phyloP scores from a whole-genome alignment of 1,139 yeast genomes.

The Wickerhamiella pararugosa region DNA sequence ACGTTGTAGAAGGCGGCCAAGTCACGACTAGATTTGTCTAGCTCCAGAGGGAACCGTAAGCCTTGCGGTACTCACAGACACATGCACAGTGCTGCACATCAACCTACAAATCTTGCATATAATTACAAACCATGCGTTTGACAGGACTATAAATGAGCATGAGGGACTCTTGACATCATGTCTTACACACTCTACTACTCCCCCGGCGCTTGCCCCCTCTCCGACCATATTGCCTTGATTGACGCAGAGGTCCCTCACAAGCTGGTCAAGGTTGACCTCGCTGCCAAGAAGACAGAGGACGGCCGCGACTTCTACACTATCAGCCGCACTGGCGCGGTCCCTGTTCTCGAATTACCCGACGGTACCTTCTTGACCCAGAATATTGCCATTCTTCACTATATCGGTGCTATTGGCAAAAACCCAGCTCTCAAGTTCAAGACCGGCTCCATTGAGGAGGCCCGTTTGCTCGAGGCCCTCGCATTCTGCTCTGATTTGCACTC shows the following conservation, averaged over 20 bases:
- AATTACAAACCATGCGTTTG: too few relatives aligned
- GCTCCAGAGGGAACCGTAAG: too few relatives aligned
- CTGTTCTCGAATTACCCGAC: slow-evolving; percentile 8
- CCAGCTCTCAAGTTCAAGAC: slow-evolving; percentile 4
- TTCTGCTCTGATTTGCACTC: slow-evolving; percentile 2
- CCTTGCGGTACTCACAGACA: too few relatives aligned
- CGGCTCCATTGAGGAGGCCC: background rate
- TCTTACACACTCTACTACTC: slow-evolving; percentile 6
- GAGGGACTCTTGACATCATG: background rate
- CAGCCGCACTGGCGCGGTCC: slow-evolving; percentile 10
- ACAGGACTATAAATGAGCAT: too few relatives aligned
- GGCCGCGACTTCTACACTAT: slow-evolving; percentile 7
- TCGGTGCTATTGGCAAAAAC: slow-evolving; percentile 3
- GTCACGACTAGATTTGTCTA: too few relatives aligned
- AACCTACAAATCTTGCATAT: too few relatives aligned
- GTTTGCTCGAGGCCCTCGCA: slow-evolving; percentile 6
- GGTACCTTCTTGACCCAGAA: slow-evolving; percentile 9
- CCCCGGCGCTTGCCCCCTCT: slow-evolving; percentile 9
- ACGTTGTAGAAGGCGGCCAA: too few relatives aligned
- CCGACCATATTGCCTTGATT: slow-evolving; percentile 7
- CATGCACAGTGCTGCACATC: too few relatives aligned
- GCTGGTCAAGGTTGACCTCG: slow-evolving; percentile 3
- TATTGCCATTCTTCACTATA: slow-evolving; percentile 5
- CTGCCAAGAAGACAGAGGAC: background rate
- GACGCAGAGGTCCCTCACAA: slow-evolving; percentile 6